Base-by-base conservation (phyloP, 140 eudicot genomes). In the Senecio squalidus region DNA sequence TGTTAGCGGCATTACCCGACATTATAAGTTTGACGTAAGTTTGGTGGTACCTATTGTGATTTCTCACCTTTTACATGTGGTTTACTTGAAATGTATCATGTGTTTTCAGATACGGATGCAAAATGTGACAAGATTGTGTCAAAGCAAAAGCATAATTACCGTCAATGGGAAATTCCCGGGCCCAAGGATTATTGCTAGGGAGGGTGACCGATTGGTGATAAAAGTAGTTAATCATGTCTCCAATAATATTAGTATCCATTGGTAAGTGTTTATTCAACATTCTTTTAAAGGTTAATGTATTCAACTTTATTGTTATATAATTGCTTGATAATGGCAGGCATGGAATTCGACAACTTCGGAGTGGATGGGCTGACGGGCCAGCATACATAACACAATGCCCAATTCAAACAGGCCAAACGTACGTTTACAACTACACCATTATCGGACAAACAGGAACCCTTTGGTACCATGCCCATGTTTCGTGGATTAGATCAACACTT, bases 11-110 rank as follows among this genome's bases (percentile, higher is more conserved):
- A 46, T 62, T 8, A 84, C 89, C 3, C 71, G 95, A 64, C 82
- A 77, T 69, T 84, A 84, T 36, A 80, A 45, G 64, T 79, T 85
- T 61, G 55, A 85, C 52, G 90, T 85, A 82, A 55, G 78, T 61
- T 66, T 73, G 0, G 13, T 24, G 30, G 6, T 66, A 20, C 7
- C 22, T 38, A 43, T 14, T 3, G 4, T 9, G n/a, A n/a, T n/a
- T n/a, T n/a, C n/a, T 36, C 14, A 9, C 9, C 11, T 34, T 34
- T 34, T 1, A 36, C 14, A 36, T 9, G 13, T 36, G 10, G 4
- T 36, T 36, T 36, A 36, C 4, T 36, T 36, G 13, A 6, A 36
- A 36, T 7, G n/a, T 36, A 15, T 36, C 14, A 9, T 2, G n/a
- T 11, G 5, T 11, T 23, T 24, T 20, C 1, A 60, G 66, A 60